Percentiles rank a stretch among this genome's conserved stretches.
phyloP scores from a whole-genome alignment of 352 stramenopile species.

The Globisporangium abappressorium region DNA sequence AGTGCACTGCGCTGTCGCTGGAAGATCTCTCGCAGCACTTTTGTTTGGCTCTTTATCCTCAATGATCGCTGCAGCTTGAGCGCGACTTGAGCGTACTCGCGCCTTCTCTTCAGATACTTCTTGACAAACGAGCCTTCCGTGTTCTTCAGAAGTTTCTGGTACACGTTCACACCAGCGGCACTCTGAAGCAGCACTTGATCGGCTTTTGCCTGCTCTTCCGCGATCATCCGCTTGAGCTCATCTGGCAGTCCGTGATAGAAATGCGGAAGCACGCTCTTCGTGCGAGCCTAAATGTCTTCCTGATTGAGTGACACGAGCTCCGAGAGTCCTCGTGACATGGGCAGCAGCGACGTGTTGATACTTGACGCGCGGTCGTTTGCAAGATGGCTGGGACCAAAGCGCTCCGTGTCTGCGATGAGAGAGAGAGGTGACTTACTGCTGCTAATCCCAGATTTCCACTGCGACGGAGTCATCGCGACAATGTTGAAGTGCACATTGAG shows the following conservation, averaged over 20 bases:
- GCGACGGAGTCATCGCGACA: slow-evolving; percentile 38
- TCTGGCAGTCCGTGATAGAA: slow-evolving; percentile 75
- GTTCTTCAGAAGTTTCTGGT: slow-evolving; percentile 55
- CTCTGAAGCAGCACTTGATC: slow-evolving; percentile 11
- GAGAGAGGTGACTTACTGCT: not conserved
- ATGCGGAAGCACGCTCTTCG: slow-evolving; percentile 47
- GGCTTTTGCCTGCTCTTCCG: slow-evolving; percentile 41
- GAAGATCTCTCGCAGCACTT: slow-evolving; percentile 40
- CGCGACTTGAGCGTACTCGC: slow-evolving; percentile 39
- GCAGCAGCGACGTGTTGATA: slow-evolving; percentile 33
- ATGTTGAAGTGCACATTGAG: slow-evolving; percentile 43
- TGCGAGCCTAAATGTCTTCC: slow-evolving; percentile 21
- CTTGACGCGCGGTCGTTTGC: slow-evolving; percentile 43
- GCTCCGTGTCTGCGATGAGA: slow-evolving; percentile 37
- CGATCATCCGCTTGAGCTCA: slow-evolving; percentile 74
- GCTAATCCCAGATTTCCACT: slow-evolving; percentile 30
- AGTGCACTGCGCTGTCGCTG: slow-evolving; percentile 41
- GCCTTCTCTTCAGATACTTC: slow-evolving; percentile 59
- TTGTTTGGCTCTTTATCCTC: slow-evolving; percentile 44
- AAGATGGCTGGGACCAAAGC: slow-evolving; percentile 52
- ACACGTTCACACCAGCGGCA: slow-evolving; percentile 2
- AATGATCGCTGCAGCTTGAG: slow-evolving; percentile 53
- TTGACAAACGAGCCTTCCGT: slow-evolving; percentile 47
- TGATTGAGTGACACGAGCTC: slow-evolving; percentile 44
- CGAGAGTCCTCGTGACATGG: slow-evolving; percentile 31